Evolutionary conservation across 2,329 filamentous ascomycete genomes (phyloP), one percentile per base, ranked within the genome.

Genomic region (Metarhizium brunneum): DNA sequence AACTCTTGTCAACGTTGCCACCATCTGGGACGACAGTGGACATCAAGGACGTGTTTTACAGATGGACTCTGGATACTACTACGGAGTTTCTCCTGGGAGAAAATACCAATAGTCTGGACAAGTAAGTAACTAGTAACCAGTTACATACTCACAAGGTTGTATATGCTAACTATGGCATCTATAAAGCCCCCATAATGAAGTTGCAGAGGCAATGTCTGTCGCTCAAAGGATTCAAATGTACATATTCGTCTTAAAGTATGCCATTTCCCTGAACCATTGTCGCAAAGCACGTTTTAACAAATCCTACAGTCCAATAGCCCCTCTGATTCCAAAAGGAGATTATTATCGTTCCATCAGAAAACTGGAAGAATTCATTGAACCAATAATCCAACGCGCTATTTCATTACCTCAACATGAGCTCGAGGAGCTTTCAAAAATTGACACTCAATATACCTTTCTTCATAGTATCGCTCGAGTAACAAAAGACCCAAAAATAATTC

Each of bases 391-490:
- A 54, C 76, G 82, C 45, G 80, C 86, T 0, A 76, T 91, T 5
- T 74, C 76, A 1, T 73, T 91, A 35, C 79, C 82, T 0, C 76
- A 77, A 0, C 77, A 80, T 13, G 87, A 90, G 64, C 78, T 90
- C 2, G 82, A 87, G 59, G 81, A 86, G 61, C 84, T 86, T 61
- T 82, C 81, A 47, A 87, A 84, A 61, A 80, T 80, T 1, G 85
- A 86, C 64, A 75, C 80, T 62, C 76, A 77, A 50, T 87, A 88
- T 63, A 90, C 85, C 1, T 91, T 92, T 71, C 77, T 92, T n/a
- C 85, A 92, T 66, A 86, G 86, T 54, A 79, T 92, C 11, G 87
- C 86, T 16, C 77, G 77, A 14, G 85, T 84, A 67, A 91, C 88
- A 0, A 80, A 85, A 13, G 74, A 81, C 54, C 71, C 73, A 0